Conservation (phyloP, 306 rosid species). For the Neltuma alba region DNA sequence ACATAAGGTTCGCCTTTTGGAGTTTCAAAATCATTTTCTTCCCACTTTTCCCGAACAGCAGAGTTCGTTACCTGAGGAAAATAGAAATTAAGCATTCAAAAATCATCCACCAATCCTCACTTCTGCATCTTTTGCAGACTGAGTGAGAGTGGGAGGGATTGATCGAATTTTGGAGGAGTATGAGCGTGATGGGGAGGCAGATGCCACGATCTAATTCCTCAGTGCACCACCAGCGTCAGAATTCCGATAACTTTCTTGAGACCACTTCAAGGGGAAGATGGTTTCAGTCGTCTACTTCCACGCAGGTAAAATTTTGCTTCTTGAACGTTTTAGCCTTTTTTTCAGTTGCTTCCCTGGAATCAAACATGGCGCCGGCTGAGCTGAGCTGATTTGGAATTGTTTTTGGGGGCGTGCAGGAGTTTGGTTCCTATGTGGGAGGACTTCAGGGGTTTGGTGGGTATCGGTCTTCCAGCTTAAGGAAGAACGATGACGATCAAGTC, state of each 20-base stretch:
- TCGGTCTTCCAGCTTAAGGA: slow-evolving; percentile 80
- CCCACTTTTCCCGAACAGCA: background rate
- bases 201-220: slow-evolving; percentile 64
- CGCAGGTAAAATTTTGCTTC: slow-evolving; percentile 54
- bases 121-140: background rate
- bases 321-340: background rate
- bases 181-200: slow-evolving; percentile 57
- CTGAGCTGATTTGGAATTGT: slow-evolving; percentile 22
- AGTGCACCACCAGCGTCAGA: slow-evolving; percentile 69
- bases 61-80: slow-evolving; percentile 14
- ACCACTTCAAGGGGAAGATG: slow-evolving; percentile 53
- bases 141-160: background rate
- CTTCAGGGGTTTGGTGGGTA: slow-evolving; percentile 34
- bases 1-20: slow-evolving; percentile 39
- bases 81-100: background rate
- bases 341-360: background rate
- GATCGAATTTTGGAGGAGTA: slow-evolving; percentile 28
- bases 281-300: slow-evolving; percentile 57
- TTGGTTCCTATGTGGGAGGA: slow-evolving; percentile 49
- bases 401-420: slow-evolving; percentile 52
- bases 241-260: slow-evolving; percentile 62
- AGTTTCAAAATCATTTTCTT: slow-evolving; percentile 48
- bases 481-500: slow-evolving; percentile 62
- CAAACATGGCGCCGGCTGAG: background rate
- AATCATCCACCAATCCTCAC: background rate